Evolutionary conservation across 225 moss, liverwort and hornwort genomes (phyloP), one percentile per base, ranked within the genome.

Genomic region (Polytrichum formosum): DNA sequence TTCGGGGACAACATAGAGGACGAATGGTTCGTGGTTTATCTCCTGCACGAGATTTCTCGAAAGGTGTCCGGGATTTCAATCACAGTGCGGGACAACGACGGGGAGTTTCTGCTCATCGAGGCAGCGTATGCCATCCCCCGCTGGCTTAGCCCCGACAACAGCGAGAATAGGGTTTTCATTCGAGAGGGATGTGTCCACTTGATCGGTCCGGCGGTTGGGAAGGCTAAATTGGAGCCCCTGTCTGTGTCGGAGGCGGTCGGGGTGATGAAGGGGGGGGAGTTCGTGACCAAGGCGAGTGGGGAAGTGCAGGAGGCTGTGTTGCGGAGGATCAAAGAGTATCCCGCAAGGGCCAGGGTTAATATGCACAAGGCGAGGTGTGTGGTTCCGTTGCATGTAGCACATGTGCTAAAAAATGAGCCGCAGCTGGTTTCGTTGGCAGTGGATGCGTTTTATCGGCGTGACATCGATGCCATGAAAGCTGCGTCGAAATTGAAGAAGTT

Each of bases 1-100:
- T 92, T 86, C 59, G 94, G 94, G 68, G 98, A 98, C 64, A 98
- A 94, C 26, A 77, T 98, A 26, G 92, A 92, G 77, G 94, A 92
- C 68, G 94, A 98, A 82, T 98, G 98, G 94, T 83, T 98, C 23
- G 69, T 90, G 1, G 92, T 91, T 1, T 94, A 74, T 67, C 68
- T 98, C 63, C 56, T 94, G 71, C 76, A 76, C 10, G 76, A 69
- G 61, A 82, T 82, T 26, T 90, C 91, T 18, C 80, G 85, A 2
- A 83, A 68, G 69, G 0, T 91, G 68, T 35, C 77, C 5, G 73
- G 65, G 5, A 54, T 90, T 54, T 92, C 91, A 6, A 81, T 91
- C 35, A 85, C 88, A 16, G 87, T 94, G 67, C 81, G 92, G 68
- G 94, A 98, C 60, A 75, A 85, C 16, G 97, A 92, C 70, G 97